These are phyloP conservation scores for Tulasnella sp. DNA, from an alignment of 768 basidiomycete species.

Conservation along the genomic window DNA sequence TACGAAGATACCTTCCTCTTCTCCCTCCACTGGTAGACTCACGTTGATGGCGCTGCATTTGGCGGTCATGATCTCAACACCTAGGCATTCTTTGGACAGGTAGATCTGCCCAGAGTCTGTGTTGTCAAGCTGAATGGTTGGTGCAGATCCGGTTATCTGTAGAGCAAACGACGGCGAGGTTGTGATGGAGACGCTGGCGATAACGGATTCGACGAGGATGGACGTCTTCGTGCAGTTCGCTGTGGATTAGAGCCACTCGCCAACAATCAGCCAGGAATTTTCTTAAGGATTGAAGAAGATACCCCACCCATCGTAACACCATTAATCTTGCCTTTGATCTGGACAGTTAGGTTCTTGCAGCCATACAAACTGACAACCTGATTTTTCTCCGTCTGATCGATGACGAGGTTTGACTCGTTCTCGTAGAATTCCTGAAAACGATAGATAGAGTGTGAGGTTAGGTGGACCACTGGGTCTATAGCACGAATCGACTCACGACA, in stretches of 20 bases:
- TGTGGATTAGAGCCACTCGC: constrained; percentile 27
- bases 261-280: not conserved
- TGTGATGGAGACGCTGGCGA: constrained; percentile 83
- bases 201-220: constrained; percentile 80
- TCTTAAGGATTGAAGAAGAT: not conserved
- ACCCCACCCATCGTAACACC: constrained; percentile 78
- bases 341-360: constrained; percentile 74
- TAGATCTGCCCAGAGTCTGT: constrained; percentile 95
- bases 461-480: no score
- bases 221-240: constrained; percentile 84
- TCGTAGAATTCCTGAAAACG: constrained; percentile 77
- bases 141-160: constrained; percentile 81
- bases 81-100: constrained; percentile 71
- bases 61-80: constrained; percentile 79
- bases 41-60: constrained; percentile 93
- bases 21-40: constrained; percentile 70
- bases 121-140: constrained; percentile 87
- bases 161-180: constrained; percentile 87
- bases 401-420: constrained; percentile 54
- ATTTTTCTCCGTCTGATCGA: constrained; percentile 64
- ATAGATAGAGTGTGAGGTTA: not conserved
- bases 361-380: constrained; percentile 84
- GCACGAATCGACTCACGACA: constrained; percentile 44
- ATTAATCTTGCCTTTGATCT: constrained; percentile 90
- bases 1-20: constrained; percentile 84